phyloP scores from a whole-genome alignment of 331 rosid genomes.

The Pyrus hybrid region DNA sequence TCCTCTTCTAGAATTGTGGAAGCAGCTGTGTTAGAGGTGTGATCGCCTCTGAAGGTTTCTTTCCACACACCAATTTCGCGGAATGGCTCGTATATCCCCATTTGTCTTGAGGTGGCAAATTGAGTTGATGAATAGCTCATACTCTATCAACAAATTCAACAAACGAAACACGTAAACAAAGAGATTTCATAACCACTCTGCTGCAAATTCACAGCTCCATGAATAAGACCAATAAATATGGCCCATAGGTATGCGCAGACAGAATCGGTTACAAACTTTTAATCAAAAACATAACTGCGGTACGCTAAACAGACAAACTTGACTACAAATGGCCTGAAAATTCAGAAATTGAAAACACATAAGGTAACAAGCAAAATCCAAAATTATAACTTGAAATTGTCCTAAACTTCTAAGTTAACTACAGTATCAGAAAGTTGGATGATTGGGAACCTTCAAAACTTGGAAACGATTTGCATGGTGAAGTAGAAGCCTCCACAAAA shows the following conservation, averaged over 20 bases:
- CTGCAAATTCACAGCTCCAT: not conserved
- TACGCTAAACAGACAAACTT: not conserved
- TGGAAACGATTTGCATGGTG: not conserved
- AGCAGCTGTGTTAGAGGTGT: conserved; percentile 27
- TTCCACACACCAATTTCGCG: conserved; percentile 54
- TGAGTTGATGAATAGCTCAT: conserved; percentile 56
- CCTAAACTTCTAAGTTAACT: not conserved
- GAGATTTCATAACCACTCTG: not conserved
- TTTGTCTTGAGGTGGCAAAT: conserved; percentile 30
- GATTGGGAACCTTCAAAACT: not conserved
- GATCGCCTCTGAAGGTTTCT: conserved; percentile 44
- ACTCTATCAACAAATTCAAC: conserved; percentile 1
- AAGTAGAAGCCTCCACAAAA: not conserved
- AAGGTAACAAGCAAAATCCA: not conserved
- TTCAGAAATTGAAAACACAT: not conserved
- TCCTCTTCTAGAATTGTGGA: conserved; percentile 40
- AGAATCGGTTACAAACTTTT: not conserved
- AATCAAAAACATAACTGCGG: not conserved
- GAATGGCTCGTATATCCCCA: conserved; percentile 76
- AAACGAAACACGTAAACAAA: not conserved
- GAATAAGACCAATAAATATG: not conserved
- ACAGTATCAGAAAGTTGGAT: not conserved
- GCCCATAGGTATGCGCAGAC: not conserved
- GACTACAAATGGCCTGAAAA: not conserved
- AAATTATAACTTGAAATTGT: not conserved